These are phyloP conservation scores for Solanum medicagineum DNA, from an alignment of 257 asterid genomes.

Conservation along the genomic window DNA sequence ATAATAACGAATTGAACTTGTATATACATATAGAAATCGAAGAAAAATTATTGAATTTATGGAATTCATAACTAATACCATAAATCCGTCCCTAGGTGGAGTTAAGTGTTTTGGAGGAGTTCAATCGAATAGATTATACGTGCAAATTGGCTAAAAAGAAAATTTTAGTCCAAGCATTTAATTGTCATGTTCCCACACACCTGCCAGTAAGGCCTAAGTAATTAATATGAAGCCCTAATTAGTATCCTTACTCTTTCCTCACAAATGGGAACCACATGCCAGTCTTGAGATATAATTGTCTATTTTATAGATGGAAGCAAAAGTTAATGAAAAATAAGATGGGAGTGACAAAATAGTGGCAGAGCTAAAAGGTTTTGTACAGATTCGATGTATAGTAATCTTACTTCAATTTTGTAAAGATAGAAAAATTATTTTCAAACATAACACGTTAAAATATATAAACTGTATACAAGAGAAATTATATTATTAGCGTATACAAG, in stretches of 20 bases:
- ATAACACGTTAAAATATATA: neutral
- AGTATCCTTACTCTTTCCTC: neutral
- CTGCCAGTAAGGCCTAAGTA: neutral
- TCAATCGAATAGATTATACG: neutral
- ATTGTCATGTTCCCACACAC: neutral
- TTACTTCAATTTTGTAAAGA: neutral
- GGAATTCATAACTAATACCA: neutral
- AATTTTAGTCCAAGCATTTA: neutral
- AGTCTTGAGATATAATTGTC: neutral
- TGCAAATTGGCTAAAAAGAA: neutral
- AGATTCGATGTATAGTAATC: neutral
- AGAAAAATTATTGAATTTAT: neutral
- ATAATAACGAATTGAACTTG: neutral
- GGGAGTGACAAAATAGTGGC: neutral
- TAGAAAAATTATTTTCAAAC: neutral
- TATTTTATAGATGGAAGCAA: neutral
- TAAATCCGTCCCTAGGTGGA: too few relatives aligned
- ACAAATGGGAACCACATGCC: neutral
- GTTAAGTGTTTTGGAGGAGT: neutral
- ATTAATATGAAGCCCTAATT: neutral
- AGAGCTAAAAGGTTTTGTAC: too few relatives aligned
- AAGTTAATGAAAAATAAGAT: neutral
- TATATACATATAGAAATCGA: accelerated
- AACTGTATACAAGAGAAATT: neutral
- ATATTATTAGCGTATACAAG: neutral